Conservation (phyloP, 768 basidiomycete genomes). For the Phanerodontia chrysosporium region DNA sequence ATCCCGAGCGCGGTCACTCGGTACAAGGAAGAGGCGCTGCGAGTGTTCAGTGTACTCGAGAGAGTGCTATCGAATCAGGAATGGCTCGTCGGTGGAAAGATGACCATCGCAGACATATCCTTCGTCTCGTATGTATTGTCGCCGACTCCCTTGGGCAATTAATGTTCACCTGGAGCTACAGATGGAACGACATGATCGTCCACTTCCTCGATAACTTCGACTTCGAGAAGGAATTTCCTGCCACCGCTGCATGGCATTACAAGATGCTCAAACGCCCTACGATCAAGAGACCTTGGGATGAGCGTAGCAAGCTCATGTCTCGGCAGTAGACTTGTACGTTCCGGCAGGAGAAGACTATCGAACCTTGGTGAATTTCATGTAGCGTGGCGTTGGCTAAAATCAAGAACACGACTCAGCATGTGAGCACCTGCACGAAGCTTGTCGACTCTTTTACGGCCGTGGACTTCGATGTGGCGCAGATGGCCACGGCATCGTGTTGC, state of each 20-base stretch:
- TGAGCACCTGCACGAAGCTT: too few species aligned
- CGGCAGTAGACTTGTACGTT: neutral
- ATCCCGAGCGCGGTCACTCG: slow-evolving; percentile 26
- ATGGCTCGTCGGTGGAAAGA: slow-evolving; percentile 25
- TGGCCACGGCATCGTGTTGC: too few species aligned
- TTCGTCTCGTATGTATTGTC: slow-evolving; percentile 15
- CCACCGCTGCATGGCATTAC: slow-evolving; percentile 1
- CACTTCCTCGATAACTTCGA: slow-evolving; percentile 13
- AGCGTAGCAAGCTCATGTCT: neutral
- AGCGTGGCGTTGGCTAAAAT: too few species aligned
- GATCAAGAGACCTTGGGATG: neutral
- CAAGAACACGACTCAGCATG: too few species aligned
- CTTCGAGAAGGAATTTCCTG: slow-evolving; percentile 20
- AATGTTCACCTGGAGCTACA: neutral
- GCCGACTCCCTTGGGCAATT: neutral
- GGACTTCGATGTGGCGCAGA: too few species aligned
- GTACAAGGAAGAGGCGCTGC: slow-evolving; percentile 25
- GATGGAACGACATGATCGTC: slow-evolving; percentile 18
- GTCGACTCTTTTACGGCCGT: too few species aligned
- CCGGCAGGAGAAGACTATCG: too few species aligned
- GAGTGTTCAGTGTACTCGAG: slow-evolving; percentile 26
- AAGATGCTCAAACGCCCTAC: neutral
- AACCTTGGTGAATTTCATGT: too few species aligned
- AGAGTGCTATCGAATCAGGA: slow-evolving; percentile 25
- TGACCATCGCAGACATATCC: slow-evolving; percentile 23